Evolutionary conservation across 2,329 filamentous ascomycete genomes (phyloP).

Genomic region (Tolypocladium tropicale): DNA sequence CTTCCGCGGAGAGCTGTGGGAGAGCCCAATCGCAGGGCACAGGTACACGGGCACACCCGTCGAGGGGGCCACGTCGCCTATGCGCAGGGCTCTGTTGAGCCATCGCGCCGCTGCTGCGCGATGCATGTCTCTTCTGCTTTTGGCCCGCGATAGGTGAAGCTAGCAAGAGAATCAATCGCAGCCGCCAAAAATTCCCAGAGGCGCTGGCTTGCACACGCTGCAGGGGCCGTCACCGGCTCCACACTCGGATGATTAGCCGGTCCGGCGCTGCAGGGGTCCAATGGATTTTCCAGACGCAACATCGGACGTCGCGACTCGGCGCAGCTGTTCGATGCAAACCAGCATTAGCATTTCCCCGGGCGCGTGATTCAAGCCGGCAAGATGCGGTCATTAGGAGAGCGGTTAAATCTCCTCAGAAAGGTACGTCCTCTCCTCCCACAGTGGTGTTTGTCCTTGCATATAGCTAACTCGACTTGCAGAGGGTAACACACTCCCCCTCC

Average conservation of each 20-base stretch:
- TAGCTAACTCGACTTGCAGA: conserved; percentile 22
- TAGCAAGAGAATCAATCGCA: neutral
- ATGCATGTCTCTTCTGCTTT: conserved; percentile 24
- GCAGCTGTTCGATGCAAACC: conserved; percentile 1
- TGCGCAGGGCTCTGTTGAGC: conserved; percentile 31
- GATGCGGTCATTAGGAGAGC: conserved; percentile 45
- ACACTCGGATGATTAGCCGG: conserved; percentile 14
- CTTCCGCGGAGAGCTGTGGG: conserved; percentile 5
- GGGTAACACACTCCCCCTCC: conserved; percentile 23
- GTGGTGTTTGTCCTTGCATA: neutral
- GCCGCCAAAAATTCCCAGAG: neutral
- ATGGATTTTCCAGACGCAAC: conserved; percentile 15
- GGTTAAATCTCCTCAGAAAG: conserved; percentile 63
- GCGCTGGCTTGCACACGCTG: neutral
- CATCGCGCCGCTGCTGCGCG: conserved; percentile 31
- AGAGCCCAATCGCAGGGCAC: conserved; percentile 31
- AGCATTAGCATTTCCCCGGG: neutral
- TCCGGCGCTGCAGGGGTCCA: conserved; percentile 9
- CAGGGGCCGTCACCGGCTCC: neutral
- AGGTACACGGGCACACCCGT: conserved; percentile 36
- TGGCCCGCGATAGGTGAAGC: neutral
- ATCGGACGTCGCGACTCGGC: conserved; percentile 1
- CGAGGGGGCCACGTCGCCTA: conserved; percentile 24
- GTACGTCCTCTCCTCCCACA: conserved; percentile 37
- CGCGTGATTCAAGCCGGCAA: conserved; percentile 8